Conservation (phyloP, 148 eudicot genomes). For the Bassia scoparia region DNA sequence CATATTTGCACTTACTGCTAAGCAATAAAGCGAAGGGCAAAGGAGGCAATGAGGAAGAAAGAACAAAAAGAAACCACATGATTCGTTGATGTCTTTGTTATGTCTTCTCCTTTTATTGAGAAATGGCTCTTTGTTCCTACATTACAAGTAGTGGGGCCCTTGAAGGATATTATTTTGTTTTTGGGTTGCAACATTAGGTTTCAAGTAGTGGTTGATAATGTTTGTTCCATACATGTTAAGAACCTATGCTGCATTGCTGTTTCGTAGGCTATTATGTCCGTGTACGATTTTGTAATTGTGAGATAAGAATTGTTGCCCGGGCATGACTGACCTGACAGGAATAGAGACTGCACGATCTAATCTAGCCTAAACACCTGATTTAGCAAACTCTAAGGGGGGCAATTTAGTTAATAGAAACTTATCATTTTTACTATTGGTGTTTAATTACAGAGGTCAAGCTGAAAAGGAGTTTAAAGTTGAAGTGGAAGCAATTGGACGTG, state of each 20-base stretch:
- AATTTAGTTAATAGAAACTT: background rate
- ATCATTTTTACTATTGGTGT: background rate
- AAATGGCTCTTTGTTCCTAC: background rate
- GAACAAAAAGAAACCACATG: background rate
- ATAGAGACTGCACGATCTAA: background rate
- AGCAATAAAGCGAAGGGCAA: no score
- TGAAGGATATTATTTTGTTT: background rate
- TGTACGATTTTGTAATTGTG: background rate
- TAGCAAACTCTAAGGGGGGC: background rate
- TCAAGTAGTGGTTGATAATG: background rate
- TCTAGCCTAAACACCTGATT: background rate
- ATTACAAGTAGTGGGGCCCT: background rate
- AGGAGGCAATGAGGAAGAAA: background rate
- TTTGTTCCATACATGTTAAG: background rate
- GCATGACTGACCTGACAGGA: background rate
- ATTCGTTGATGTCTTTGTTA: background rate
- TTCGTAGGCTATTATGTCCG: background rate
- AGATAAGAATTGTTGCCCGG: background rate
- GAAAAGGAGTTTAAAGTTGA: slow-evolving; percentile 93
- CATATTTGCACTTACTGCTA: no score
- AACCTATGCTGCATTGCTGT: background rate
- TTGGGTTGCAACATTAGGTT: background rate
- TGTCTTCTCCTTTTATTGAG: background rate
- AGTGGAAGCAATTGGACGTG: slow-evolving; percentile 93
- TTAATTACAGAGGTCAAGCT: slow-evolving; percentile 73